These are phyloP conservation scores for Chenopodium quinoa DNA, from an alignment of 148 eudicot genomes.

Conservation along the genomic window DNA sequence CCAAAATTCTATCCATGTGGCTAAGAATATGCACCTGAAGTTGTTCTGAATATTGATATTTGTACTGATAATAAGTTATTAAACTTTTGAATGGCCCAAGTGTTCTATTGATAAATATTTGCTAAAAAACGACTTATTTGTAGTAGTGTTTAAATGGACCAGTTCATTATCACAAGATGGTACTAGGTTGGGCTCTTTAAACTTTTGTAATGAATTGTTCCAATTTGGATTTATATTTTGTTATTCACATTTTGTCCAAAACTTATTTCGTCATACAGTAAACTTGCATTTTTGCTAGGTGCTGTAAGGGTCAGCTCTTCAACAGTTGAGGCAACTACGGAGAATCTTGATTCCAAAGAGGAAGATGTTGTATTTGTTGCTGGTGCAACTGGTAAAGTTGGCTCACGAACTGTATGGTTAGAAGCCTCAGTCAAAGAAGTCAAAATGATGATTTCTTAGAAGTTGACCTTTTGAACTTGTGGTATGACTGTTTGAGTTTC, in stretches of 20 bases:
- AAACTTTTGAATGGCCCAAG: neutral
- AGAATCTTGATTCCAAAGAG: constrained; percentile 38
- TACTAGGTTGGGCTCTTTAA: neutral
- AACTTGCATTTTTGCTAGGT: constrained; percentile 32
- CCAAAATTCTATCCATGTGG: neutral
- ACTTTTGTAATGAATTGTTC: neutral
- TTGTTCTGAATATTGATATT: neutral
- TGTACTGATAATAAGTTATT: neutral
- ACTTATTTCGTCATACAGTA: neutral
- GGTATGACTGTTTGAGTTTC: constrained; percentile 8
- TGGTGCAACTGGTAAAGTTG: constrained; percentile 96
- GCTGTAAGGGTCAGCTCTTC: constrained; percentile 35
- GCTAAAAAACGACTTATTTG: neutral
- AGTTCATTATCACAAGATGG: neutral
- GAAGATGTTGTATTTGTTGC: constrained; percentile 77
- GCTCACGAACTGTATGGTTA: constrained; percentile 89
- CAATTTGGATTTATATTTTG: neutral
- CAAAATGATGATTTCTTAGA: neutral
- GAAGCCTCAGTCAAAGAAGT: neutral
- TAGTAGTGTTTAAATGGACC: neutral
- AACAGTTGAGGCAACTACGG: constrained; percentile 37
- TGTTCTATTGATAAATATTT: neutral
- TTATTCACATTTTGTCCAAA: neutral
- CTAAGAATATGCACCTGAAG: neutral
- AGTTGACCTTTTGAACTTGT: neutral